Evolutionary conservation across 345 rosid species (phyloP), one percentile per base, ranked within the genome.

Genomic region (Clarkia xantiana): DNA sequence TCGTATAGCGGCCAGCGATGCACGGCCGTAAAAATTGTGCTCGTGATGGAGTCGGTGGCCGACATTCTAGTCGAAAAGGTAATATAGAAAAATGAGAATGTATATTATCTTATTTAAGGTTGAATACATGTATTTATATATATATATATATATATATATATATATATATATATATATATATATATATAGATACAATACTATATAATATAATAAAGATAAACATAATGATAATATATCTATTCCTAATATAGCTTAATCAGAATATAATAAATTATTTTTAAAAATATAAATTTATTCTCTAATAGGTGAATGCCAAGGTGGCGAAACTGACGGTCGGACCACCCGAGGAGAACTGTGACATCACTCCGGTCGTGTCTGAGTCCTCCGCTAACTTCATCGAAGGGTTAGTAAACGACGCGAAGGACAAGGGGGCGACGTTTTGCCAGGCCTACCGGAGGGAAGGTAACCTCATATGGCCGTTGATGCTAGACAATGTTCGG

Each of bases 1-100:
- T 91, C 98, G 20, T 86, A 91, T 83, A 85, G 98, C 43, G 98
- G 98, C 6, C 98, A 91, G 67, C 80, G 98, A 64, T 91, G 98
- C 69, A 91, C 98, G 1, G 98, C 98, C 5, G 91, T 91, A 29
- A 91, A 91, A 75, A 89, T 91, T 7, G 79, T 86, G 25, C 57
- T 91, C 49, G 96, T 80, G 58, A 84, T 91, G 87, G 99, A 91
- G 55, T 69, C 95, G 0, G 77, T 82, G 10, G 96, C 96, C 0
- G 90, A 84, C 60, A 60, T 65, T 29, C 64, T 91, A 13, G 85
- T 87, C 3, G 81, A 77, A 65, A 91, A 84, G 54, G n/a, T n/a
- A n/a, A n/a, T n/a, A n/a, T n/a, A n/a, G n/a, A n/a, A n/a, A n/a
- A n/a, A n/a, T n/a, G n/a, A n/a, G n/a, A n/a, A n/a, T n/a, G n/a